These are phyloP conservation scores for Podospora fimiseda DNA, from an alignment of 495 filamentous ascomycete species.

Conservation along the genomic window DNA sequence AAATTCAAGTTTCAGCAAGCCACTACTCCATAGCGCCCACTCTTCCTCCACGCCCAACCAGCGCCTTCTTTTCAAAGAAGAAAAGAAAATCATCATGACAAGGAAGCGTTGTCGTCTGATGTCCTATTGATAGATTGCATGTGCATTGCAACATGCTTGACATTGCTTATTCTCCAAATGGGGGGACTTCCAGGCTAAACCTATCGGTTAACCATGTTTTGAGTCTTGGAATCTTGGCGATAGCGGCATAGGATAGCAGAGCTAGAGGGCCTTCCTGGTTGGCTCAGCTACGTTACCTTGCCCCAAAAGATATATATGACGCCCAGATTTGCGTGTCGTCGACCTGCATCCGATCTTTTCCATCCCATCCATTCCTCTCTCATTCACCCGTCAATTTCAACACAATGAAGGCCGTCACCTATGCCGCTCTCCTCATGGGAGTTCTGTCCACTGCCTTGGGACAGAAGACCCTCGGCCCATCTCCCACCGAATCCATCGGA, in stretches of 20 bases:
- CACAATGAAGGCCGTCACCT: constrained; percentile 21
- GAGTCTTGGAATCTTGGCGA: constrained; percentile 3
- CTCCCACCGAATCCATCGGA: constrained; percentile 32
- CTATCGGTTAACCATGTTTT: constrained; percentile 5
- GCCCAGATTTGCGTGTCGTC: neutral
- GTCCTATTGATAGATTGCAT: neutral
- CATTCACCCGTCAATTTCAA: neutral
- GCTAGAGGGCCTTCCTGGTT: too few relatives aligned
- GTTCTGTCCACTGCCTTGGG: constrained; percentile 18
- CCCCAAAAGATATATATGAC: neutral
- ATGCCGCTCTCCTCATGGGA: constrained; percentile 13
- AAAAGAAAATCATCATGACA: neutral
- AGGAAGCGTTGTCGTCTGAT: neutral
- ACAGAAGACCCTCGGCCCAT: constrained; percentile 22
- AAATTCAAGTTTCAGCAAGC: neutral
- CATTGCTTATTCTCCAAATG: neutral
- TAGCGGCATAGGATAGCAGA: neutral
- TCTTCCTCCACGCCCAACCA: neutral
- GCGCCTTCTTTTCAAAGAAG: neutral
- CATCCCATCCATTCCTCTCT: neutral
- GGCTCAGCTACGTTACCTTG: neutral
- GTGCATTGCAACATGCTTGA: neutral
- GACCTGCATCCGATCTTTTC: neutral
- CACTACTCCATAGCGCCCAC: too few relatives aligned
- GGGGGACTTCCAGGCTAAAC: neutral